Base-by-base conservation (phyloP, 2,329 filamentous ascomycete genomes). In the Cadophora gregata region DNA sequence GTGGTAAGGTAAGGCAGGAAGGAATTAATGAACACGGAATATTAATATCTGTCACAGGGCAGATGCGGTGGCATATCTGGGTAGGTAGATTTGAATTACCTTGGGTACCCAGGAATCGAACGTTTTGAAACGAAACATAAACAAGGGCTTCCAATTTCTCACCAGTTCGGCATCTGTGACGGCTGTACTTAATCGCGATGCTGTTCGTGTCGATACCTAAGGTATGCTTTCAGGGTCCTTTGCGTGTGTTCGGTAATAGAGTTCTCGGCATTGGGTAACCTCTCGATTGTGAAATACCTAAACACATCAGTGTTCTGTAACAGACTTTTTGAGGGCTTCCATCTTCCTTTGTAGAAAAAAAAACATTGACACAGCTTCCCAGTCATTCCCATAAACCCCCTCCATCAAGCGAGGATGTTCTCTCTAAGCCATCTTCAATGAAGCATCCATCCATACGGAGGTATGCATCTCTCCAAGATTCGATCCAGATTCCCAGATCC, bases 71-170 rank as follows among this genome's bases (percentile, higher is more conserved):
- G 38, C 38, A 42, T 51, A 16, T 6, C 31, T n/a, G n/a, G n/a
- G n/a, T n/a, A n/a, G n/a, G n/a, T n/a, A n/a, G n/a, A n/a, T n/a
- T n/a, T n/a, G n/a, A n/a, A n/a, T n/a, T n/a, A n/a, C n/a, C n/a
- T n/a, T n/a, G 12, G 31, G 31, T 36, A 21, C 7, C 42, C 19
- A 21, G 19, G n/a, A 21, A 47, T 47, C 5, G 14, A 47, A 47
- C n/a, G 42, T 47, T 47, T 47, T 19, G 42, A 47, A 47, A 47
- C 42, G 42, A 47, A 47, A 47, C 42, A 42, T 42, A 47, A 47
- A 47, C 42, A 47, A 21, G 42, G n/a, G n/a, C 4, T 16, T n/a
- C 6, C 12, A 5, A 19, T 16, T n/a, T n/a, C n/a, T 47, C 7
- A 10, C n/a, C 38, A 42, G 42, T 47, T 21, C 42, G 42, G 38